phyloP scores from a whole-genome alignment of 2,329 filamentous ascomycete species.

The Diplocarpon rosae region DNA sequence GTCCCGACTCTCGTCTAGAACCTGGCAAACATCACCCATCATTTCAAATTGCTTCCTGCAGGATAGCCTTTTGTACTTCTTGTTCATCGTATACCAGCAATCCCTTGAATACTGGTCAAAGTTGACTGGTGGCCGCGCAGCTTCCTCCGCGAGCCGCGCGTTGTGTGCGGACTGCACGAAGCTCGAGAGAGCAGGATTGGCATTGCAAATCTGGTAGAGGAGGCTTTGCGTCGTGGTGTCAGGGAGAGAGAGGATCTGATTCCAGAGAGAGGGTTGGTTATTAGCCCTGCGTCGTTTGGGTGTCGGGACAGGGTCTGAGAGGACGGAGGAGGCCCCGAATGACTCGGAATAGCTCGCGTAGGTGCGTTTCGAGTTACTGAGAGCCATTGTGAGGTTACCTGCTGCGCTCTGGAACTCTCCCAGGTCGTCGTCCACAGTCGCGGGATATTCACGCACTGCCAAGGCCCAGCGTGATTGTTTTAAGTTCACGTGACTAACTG shows the following conservation, averaged over 20 bases:
- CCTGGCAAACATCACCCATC: constrained; percentile 4
- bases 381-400: constrained; percentile 1
- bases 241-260: constrained; percentile 6
- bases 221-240: constrained; percentile 1
- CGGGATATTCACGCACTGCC: no score
- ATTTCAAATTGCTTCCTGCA: constrained; percentile 7
- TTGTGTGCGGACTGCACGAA: constrained; percentile 4
- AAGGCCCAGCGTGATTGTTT: no score
- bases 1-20: constrained; percentile 2
- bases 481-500: no score
- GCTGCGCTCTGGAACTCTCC: neutral
- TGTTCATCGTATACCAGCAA: constrained; percentile 11
- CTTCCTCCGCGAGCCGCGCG: constrained; percentile 3
- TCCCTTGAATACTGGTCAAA: constrained; percentile 9
- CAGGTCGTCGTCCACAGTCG: no score
- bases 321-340: neutral
- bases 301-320: neutral
- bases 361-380: constrained; percentile 3
- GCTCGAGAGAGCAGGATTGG: neutral
- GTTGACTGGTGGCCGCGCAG: constrained; percentile 5
- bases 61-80: constrained; percentile 4
- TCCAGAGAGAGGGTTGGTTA: constrained; percentile 1
- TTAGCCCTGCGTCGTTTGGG: constrained; percentile 2
- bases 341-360: constrained; percentile 2
- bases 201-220: constrained; percentile 6